Evolutionary conservation across 1,284 basidiomycete genomes (phyloP).

Genomic region (Salmacisia buchloeana): DNA sequence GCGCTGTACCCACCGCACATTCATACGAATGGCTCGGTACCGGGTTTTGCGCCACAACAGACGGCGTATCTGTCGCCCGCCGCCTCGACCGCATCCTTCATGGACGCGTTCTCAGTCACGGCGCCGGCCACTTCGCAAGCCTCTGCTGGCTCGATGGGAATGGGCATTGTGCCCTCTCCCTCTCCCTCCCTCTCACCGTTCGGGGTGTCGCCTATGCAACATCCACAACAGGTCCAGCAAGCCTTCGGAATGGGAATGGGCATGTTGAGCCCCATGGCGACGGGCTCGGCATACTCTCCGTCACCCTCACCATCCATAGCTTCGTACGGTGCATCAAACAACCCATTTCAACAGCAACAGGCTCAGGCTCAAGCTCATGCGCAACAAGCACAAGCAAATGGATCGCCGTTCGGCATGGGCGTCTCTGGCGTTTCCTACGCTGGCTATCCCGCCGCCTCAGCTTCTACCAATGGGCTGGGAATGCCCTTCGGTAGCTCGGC

Average conservation of each 20-base stretch:
- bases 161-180: neutral
- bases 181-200: neutral
- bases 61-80: neutral
- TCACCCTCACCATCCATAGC: neutral
- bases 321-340: neutral
- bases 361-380: no score
- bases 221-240: neutral
- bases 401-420: no score
- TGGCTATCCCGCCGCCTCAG: no score
- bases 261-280: neutral
- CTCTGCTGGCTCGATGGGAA: neutral
- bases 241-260: neutral
- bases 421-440: no score
- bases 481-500: no score
- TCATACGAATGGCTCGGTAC: no score
- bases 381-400: no score
- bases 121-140: neutral
- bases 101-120: neutral
- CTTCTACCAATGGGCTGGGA: no score
- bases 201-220: neutral
- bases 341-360: conserved; percentile 3
- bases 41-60: neutral
- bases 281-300: neutral
- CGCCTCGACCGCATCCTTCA: neutral
- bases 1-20: conserved; percentile 1